Evolutionary conservation across 129 eudicot species (phyloP).

Genomic region (Escallonia herrerae): DNA sequence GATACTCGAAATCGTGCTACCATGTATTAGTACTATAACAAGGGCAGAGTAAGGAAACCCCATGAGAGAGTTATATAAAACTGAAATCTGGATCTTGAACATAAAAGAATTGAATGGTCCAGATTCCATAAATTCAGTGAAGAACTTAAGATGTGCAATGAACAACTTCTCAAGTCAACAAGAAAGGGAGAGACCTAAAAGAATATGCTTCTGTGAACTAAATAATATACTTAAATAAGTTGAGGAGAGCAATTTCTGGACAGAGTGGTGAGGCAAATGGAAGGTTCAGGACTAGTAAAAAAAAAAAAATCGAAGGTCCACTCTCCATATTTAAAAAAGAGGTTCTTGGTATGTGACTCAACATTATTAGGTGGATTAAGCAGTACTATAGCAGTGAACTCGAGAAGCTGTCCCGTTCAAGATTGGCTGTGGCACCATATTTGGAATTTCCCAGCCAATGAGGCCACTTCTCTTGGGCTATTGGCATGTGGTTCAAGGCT

Average conservation of each 20-base stretch:
- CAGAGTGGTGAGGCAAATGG: constrained; percentile 5
- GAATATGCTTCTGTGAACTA: background rate
- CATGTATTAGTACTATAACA: background rate
- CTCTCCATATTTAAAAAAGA: background rate
- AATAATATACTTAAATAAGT: background rate
- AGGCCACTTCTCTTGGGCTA: no score
- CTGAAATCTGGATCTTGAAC: constrained; percentile 27
- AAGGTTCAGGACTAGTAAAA: constrained; percentile 5
- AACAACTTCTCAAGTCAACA: constrained; percentile 2
- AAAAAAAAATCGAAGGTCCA: background rate
- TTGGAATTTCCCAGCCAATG: no score
- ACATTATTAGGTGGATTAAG: background rate
- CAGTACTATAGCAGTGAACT: background rate
- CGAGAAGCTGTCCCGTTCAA: background rate
- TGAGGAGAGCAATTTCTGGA: constrained; percentile 3
- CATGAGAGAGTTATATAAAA: background rate
- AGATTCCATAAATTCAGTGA: background rate
- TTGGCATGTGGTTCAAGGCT: background rate
- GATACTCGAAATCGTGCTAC: background rate
- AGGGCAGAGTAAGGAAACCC: background rate
- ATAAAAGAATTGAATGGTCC: background rate
- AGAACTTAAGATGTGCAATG: background rate
- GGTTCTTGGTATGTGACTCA: background rate
- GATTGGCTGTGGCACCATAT: no score
- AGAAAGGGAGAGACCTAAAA: constrained; percentile 4